phyloP scores from a whole-genome alignment of 768 basidiomycete species.

The Termitomyces sp. region DNA sequence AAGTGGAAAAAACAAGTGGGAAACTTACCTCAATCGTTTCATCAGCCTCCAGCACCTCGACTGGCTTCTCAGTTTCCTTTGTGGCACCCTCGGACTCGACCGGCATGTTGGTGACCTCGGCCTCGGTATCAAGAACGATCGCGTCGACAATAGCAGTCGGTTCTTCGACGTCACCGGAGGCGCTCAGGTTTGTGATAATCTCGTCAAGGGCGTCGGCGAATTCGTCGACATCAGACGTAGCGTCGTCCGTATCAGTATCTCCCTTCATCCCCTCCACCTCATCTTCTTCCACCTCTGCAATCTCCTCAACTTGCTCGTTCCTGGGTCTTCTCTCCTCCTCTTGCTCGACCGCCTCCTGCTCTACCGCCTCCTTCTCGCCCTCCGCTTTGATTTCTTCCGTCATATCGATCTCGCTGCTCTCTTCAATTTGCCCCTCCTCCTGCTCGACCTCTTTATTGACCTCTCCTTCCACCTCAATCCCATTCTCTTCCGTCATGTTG shows the following conservation, averaged over 20 bases:
- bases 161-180: not conserved
- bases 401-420: not conserved
- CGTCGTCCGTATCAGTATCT: not conserved
- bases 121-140: not conserved
- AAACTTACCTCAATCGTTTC: not conserved
- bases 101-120: not conserved
- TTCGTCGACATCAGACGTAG: not conserved
- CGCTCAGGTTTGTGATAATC: not conserved
- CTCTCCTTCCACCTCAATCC: no score
- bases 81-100: not conserved
- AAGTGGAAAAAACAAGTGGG: not conserved
- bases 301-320: not conserved
- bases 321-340: not conserved
- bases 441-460: not conserved
- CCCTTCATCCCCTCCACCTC: not conserved
- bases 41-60: not conserved
- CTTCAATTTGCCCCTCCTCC: not conserved
- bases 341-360: not conserved
- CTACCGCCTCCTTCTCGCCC: not conserved
- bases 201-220: not conserved
- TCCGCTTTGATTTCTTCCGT: no score
- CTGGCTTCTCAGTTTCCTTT: no score
- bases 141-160: not conserved
- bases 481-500: no score
- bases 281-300: not conserved